These are phyloP conservation scores for Plasmodium yoelii DNA, from an alignment of 169 alveolate genomes.

Conservation along the genomic window DNA sequence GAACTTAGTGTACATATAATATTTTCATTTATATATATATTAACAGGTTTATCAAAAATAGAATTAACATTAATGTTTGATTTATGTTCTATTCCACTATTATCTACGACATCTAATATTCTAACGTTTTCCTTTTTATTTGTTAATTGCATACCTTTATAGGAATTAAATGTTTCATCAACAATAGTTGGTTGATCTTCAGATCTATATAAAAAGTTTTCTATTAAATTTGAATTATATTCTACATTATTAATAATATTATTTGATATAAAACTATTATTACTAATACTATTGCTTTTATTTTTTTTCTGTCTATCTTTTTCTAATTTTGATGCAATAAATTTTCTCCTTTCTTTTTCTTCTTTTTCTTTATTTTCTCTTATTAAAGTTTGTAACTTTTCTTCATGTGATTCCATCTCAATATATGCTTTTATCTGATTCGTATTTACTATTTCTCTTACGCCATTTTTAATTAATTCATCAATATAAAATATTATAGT, in stretches of 20 bases:
- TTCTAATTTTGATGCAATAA: conserved; percentile 91
- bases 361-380: conserved; percentile 87
- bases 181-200: conserved; percentile 32
- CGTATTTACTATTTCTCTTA: conserved; percentile 80
- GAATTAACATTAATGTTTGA: conserved; percentile 68
- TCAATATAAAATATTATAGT: conserved; percentile 86
- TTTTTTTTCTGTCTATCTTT: conserved; percentile 87
- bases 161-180: conserved; percentile 42
- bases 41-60: conserved; percentile 61
- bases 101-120: conserved; percentile 61
- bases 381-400: conserved; percentile 82
- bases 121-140: conserved; percentile 39
- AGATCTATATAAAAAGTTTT: conserved; percentile 33
- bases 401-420: conserved; percentile 88
- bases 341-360: conserved; percentile 91
- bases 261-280: conserved; percentile 39
- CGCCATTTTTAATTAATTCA: conserved; percentile 83
- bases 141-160: conserved; percentile 52
- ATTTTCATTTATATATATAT: conserved; percentile 43
- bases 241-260: conserved; percentile 34
- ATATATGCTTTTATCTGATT: conserved; percentile 85
- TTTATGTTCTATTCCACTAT: conserved; percentile 23
- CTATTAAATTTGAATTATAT: conserved; percentile 29
- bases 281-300: conserved; percentile 8
- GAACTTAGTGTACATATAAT: conserved; percentile 70